Evolutionary conservation across 441 rosid genomes (phyloP), one percentile per base, ranked within the genome.

Genomic region (Jatropha multifida): DNA sequence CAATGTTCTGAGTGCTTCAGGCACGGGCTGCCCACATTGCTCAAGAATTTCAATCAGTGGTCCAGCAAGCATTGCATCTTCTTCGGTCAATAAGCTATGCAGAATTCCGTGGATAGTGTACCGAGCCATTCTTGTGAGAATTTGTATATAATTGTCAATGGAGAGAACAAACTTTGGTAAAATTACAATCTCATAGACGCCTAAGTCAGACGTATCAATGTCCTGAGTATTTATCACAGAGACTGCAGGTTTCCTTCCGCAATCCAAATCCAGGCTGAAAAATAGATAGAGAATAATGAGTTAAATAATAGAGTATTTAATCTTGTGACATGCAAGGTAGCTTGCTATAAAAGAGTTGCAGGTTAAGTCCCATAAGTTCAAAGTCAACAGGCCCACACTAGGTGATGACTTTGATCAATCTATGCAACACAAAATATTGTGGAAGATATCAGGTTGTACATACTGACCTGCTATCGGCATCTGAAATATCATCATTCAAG

Each of bases 121-220:
- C 58, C 87, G 85, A 4, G 92, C 92, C 87, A 90, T 90, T 77
- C 83, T 86, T 0, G 79, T 85, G 65, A 89, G 85, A 44, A 88
- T 84, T 71, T 83, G 75, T 61, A 77, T 71, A 55, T 85, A 87
- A 42, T 61, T 77, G n/a, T 82, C 82, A 2, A 79, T 78, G 0
- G 82, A 83, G 8, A 68, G 68, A 64, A 83, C 77, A 60, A 85
- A 81, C 75, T 87, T 79, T 4, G 89, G 88, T 72, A 89, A 76
- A 60, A 88, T 73, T 67, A 92, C 86, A 0, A 81, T 78, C 75
- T 83, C 81, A 15, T 76, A 87, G 69, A 79, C 62, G 51, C 68
- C 86, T 75, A 85, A 70, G 49, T 71, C 85, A 42, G 76, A 65
- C 15, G 67, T 52, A 11, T 54, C 76, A 67, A 92, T 76, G 49